phyloP scores from a whole-genome alignment of 1,139 yeast genomes.

The Hyphopichia burtonii region DNA sequence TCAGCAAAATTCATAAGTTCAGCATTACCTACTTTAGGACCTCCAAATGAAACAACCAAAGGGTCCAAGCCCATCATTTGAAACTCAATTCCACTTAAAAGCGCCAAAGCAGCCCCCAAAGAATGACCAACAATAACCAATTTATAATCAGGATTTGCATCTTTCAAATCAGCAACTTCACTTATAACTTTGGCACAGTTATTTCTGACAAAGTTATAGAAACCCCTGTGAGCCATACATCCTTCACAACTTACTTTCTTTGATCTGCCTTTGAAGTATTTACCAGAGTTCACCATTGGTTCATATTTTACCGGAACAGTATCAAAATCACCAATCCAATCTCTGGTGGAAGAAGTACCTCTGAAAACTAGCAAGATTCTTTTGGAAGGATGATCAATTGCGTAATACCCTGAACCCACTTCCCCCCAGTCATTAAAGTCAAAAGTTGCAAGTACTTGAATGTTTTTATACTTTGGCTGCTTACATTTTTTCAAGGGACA shows the following conservation, averaged over 20 bases:
- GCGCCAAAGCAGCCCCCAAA: conserved; percentile 68
- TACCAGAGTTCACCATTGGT: conserved; percentile 24
- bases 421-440: conserved; percentile 41
- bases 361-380: conserved; percentile 48
- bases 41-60: conserved; percentile 55
- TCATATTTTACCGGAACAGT: conserved; percentile 38
- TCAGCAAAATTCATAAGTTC: conserved; percentile 53
- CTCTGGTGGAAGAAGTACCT: conserved; percentile 58
- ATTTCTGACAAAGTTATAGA: conserved; percentile 41
- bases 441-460: conserved; percentile 34
- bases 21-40: conserved; percentile 61
- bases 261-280: conserved; percentile 5
- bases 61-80: conserved; percentile 51
- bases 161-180: conserved; percentile 28
- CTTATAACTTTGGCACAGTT: conserved; percentile 35
- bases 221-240: conserved; percentile 64
- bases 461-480: conserved; percentile 16
- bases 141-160: conserved; percentile 43
- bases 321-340: conserved; percentile 56
- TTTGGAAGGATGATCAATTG: conserved; percentile 34
- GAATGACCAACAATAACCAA: conserved; percentile 67
- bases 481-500: conserved; percentile 25
- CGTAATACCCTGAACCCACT: conserved; percentile 54
- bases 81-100: conserved; percentile 59
- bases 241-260: conserved; percentile 30